These are phyloP conservation scores for Teratosphaeriaceae sp. DNA, from an alignment of 2,329 filamentous ascomycete species.

Conservation along the genomic window DNA sequence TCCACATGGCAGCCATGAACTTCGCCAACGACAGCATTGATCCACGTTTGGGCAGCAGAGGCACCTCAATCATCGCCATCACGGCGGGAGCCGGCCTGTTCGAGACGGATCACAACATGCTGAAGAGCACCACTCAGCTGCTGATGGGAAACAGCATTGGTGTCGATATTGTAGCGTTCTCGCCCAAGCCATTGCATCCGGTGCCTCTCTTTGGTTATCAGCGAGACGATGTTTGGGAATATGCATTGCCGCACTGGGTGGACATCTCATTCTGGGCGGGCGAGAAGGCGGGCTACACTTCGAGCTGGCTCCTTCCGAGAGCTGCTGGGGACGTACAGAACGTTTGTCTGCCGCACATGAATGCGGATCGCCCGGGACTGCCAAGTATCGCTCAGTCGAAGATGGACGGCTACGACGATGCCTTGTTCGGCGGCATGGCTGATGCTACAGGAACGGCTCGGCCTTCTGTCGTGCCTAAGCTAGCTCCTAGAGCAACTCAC, in stretches of 20 bases:
- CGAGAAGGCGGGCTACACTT: slow-evolving; percentile 20
- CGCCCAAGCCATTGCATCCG: slow-evolving; percentile 88
- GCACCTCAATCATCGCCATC: slow-evolving; percentile 86
- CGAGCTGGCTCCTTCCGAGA: slow-evolving; percentile 19
- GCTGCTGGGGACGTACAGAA: slow-evolving; percentile 14
- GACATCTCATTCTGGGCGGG: slow-evolving; percentile 97
- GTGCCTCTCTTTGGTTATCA: slow-evolving; percentile 87
- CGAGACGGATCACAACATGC: slow-evolving; percentile 84
- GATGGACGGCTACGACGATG: slow-evolving; percentile 7
- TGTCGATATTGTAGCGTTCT: slow-evolving; percentile 90
- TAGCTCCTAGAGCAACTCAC: too few species aligned
- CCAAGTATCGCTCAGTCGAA: too few species aligned
- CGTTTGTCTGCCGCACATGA: too few species aligned
- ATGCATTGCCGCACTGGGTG: slow-evolving; percentile 91
- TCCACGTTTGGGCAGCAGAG: slow-evolving; percentile 83
- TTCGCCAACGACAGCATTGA: slow-evolving; percentile 91
- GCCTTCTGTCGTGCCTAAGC: not conserved
- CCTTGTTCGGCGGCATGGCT: slow-evolving; percentile 2
- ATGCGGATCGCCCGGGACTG: too few species aligned
- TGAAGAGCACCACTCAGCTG: slow-evolving; percentile 82
- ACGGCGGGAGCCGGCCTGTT: slow-evolving; percentile 92
- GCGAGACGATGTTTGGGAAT: slow-evolving; percentile 63
- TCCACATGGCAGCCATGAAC: slow-evolving; percentile 82
- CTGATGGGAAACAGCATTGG: slow-evolving; percentile 94
- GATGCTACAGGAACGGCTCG: not conserved